A percentile compares a stretch with the other conserved stretches of the same genome.
Conservation (phyloP, 1,284 basidiomycete genomes). For the Pseudozyma pruni region DNA sequence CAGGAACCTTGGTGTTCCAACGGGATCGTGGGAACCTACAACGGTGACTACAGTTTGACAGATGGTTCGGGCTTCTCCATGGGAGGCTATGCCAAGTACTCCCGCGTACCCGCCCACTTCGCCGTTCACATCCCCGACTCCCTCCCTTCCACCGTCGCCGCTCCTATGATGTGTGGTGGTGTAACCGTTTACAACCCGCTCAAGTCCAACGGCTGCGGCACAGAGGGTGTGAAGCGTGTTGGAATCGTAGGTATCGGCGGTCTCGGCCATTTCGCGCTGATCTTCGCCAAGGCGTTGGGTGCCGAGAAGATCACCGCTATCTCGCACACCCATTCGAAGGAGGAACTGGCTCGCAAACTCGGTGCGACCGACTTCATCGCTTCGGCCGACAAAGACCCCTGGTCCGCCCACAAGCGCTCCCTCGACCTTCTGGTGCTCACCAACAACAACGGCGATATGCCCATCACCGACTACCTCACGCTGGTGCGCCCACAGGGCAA, state of each 20-base stretch:
- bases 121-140: slow-evolving; percentile 63
- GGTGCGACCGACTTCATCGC: slow-evolving; percentile 59
- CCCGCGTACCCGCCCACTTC: slow-evolving; percentile 58
- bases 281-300: slow-evolving; percentile 60
- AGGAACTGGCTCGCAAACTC: slow-evolving; percentile 52
- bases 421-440: slow-evolving; percentile 71
- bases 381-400: slow-evolving; percentile 42
- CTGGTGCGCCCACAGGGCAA: slow-evolving; percentile 69
- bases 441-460: slow-evolving; percentile 68
- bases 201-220: slow-evolving; percentile 57
- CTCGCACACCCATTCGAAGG: slow-evolving; percentile 53
- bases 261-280: slow-evolving; percentile 59
- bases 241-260: slow-evolving; percentile 62
- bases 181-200: slow-evolving; percentile 63
- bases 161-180: slow-evolving; percentile 64
- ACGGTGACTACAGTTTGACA: slow-evolving; percentile 70
- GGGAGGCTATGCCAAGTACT: slow-evolving; percentile 60
- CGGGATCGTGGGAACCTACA: slow-evolving; percentile 62
- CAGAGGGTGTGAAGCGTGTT: slow-evolving; percentile 52
- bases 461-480: slow-evolving; percentile 67
- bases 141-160: slow-evolving; percentile 58
- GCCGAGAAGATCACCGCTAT: slow-evolving; percentile 60
- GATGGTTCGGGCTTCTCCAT: slow-evolving; percentile 66
- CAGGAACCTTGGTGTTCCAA: slow-evolving; percentile 51
- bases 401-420: slow-evolving; percentile 61